Evolutionary conservation across 768 basidiomycete genomes (phyloP).

Genomic region (Gymnopilus junonius): DNA sequence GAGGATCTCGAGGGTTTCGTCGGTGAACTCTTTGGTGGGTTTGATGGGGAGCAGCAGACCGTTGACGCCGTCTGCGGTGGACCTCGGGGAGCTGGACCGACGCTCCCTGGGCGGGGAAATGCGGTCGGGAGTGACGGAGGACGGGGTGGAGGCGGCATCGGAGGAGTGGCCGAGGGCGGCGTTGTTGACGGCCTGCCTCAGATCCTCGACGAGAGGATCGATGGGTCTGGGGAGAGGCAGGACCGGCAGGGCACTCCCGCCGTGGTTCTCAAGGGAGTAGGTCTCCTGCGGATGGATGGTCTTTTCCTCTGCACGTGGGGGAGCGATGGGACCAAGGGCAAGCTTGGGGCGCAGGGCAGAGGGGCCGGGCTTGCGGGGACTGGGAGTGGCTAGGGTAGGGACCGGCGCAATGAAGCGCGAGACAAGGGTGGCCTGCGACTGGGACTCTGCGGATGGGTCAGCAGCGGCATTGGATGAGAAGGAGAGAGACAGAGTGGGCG

Average conservation of each 20-base stretch:
- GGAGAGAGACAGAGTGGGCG: not conserved
- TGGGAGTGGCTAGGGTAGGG: conserved; percentile 1
- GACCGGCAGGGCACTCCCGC: conserved; percentile 1
- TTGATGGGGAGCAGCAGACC: not conserved
- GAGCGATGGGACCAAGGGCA: not conserved
- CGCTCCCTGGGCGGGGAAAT: too few species aligned
- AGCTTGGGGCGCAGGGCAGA: not conserved
- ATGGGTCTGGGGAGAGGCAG: not conserved
- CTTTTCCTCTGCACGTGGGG: not conserved
- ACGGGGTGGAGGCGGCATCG: not conserved
- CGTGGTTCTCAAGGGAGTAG: conserved; percentile 2
- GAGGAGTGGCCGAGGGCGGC: conserved; percentile 3
- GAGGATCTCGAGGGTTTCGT: conserved; percentile 74
- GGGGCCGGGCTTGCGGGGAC: not conserved
- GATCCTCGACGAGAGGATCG: not conserved
- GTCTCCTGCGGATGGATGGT: conserved; percentile 13
- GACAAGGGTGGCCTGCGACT: not conserved
- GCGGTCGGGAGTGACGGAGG: too few species aligned
- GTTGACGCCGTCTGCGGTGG: not conserved
- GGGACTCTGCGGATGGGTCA: not conserved
- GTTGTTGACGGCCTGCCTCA: conserved; percentile 9
- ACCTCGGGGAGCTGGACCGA: not conserved
- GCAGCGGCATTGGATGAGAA: not conserved
- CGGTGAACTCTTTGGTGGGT: conserved; percentile 39
- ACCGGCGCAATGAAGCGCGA: conserved; percentile 2